Evolutionary conservation across 306 rosid species (phyloP).

Genomic region (Dryas octopetala): DNA sequence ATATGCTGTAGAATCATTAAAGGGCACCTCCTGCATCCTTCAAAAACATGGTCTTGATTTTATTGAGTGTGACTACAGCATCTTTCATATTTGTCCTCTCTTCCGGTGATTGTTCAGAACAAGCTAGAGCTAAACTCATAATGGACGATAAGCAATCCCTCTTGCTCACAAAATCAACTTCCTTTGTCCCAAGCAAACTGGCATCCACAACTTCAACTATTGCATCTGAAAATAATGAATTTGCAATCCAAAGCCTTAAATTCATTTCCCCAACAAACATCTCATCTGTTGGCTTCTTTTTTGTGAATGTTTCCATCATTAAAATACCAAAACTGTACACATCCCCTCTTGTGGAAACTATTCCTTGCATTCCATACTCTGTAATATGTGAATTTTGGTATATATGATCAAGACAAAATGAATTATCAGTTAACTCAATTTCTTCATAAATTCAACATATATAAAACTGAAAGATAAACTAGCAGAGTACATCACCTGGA

Average conservation of each 20-base stretch:
- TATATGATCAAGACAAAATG: neutral
- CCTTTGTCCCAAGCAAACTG: neutral
- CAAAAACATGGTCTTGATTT: conserved; percentile 12
- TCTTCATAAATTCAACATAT: neutral
- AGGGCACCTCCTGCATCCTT: neutral
- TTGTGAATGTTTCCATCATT: conserved; percentile 20
- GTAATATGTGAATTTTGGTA: neutral
- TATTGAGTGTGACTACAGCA: neutral
- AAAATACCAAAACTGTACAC: conserved; percentile 29
- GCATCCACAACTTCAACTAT: conserved; percentile 2
- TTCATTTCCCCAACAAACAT: conserved; percentile 19
- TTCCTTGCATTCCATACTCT: conserved; percentile 26
- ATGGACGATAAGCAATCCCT: neutral
- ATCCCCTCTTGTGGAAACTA: conserved; percentile 21
- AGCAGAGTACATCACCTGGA: conserved; percentile 26
- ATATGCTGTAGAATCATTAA: neutral
- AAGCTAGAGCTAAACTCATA: conserved; percentile 16
- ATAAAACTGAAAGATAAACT: neutral
- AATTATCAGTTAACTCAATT: neutral
- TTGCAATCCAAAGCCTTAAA: conserved; percentile 13
- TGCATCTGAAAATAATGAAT: neutral
- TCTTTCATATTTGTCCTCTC: neutral
- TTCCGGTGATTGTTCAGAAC: conserved; percentile 1
- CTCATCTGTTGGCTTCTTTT: conserved; percentile 18
- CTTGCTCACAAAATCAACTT: neutral